phyloP scores from a whole-genome alignment of 2,329 filamentous ascomycete species.

The Cadophora sp. region DNA sequence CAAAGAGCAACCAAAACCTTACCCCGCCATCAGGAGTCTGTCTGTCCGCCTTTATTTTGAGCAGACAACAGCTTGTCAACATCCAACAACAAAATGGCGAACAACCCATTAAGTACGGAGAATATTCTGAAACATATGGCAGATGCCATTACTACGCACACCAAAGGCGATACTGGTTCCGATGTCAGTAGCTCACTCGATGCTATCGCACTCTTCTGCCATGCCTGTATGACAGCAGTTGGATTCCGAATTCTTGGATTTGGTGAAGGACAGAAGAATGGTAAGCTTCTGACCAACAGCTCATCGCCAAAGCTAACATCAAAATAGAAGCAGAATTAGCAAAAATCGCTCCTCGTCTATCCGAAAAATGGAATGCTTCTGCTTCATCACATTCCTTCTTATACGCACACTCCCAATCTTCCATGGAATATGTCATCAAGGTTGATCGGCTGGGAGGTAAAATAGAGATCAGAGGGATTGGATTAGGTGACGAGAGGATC shows the following conservation, averaged over 20 bases:
- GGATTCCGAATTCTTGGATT: constrained; percentile 84
- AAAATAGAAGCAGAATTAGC: constrained; percentile 61
- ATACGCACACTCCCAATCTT: constrained; percentile 85
- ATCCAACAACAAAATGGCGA: constrained; percentile 33
- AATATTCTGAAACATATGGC: constrained; percentile 63
- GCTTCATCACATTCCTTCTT: constrained; percentile 79
- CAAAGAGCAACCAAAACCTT: neutral
- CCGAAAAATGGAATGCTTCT: constrained; percentile 79
- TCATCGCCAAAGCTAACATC: constrained; percentile 20
- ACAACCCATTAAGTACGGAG: constrained; percentile 50
- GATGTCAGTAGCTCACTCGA: constrained; percentile 77
- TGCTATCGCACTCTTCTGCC: constrained; percentile 81
- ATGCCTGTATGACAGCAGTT: constrained; percentile 81
- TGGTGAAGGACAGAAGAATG: constrained; percentile 79
- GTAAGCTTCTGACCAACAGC: constrained; percentile 50
- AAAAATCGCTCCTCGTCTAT: constrained; percentile 67
- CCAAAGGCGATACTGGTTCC: constrained; percentile 59
- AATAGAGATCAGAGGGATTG: constrained; percentile 82
- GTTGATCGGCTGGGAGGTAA: constrained; percentile 83
- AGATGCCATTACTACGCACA: constrained; percentile 63
- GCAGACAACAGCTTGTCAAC: neutral
- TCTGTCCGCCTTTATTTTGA: neutral
- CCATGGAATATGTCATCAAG: constrained; percentile 83
- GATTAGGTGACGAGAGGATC: constrained; percentile 81
- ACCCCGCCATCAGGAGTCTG: neutral